Evolutionary conservation across 768 basidiomycete species (phyloP), one percentile per base, ranked within the genome.

Genomic region (Sistotremastrum niveocremeum): DNA sequence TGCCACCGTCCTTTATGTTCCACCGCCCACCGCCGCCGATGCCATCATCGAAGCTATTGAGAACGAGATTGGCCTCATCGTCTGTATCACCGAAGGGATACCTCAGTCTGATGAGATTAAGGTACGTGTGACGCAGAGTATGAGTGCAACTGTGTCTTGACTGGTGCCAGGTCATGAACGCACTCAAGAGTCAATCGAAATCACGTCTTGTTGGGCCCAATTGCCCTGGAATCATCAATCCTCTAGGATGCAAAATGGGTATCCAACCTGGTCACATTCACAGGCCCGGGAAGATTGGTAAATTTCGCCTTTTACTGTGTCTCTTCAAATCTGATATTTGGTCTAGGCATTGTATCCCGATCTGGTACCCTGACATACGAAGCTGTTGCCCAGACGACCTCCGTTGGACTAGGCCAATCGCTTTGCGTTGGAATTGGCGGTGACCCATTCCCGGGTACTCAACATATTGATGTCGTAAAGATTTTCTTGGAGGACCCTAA

Each of bases 1-100:
- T 57, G 95, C 95, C 31, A 82, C 89, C 34, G 80, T 99, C 49
- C 79, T 99, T 65, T 99, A 98, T 62, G 95, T 99, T 9, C 95
- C 95, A 4, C 95, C 95, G n/a, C 88, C 93, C 4, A 73, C 74
- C 42, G 94, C 94, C 12, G 95, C 89, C 31, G 93, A 94, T 53
- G 95, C 95, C 37, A 97, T 99, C 62, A 81, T 99, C 46, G 95
- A 99, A 64, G 95, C 95, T 34, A 97, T 99, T 56, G 95, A 98
- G 64, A 88, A 87, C 55, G 95, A 99, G 65, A 93, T 99, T 70
- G 80, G 83, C 11, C 68, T 99, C 49, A 99, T 99, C 69, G 95
- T 99, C 41, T 93, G 91, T 61, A 86, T 99, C 56, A 99, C 95
- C 8, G 95, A 99, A 65, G 95, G 95, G 37, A 99, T 99, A 55